A percentile compares a stretch with the other conserved stretches of the same genome.
phyloP scores from a whole-genome alignment of 352 stramenopile genomes.

The Thraustochytrium striatum region DNA sequence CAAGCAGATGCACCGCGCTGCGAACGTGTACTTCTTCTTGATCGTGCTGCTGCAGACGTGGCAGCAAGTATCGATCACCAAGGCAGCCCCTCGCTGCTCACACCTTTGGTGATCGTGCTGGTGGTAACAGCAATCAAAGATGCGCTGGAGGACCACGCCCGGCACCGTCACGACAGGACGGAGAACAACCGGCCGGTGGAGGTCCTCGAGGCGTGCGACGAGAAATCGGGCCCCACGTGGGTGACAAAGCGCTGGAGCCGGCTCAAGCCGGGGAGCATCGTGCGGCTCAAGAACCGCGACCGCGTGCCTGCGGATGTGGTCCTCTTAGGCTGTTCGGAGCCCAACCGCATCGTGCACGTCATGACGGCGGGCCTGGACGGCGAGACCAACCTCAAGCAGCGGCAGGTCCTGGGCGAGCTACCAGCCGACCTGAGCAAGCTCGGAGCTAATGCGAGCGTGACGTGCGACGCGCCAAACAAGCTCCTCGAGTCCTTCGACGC shows the following conservation, averaged over 20 bases:
- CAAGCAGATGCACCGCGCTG: conserved; percentile 58
- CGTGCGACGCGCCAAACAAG: conserved; percentile 76
- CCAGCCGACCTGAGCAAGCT: conserved; percentile 4
- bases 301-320: conserved; percentile 85
- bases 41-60: conserved; percentile 79
- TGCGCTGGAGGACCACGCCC: conserved; percentile 67
- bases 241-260: conserved; percentile 66
- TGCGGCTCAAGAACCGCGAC: conserved; percentile 77
- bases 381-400: conserved; percentile 86
- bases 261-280: conserved; percentile 68
- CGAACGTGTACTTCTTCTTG: conserved; percentile 88
- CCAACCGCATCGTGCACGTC: conserved; percentile 74
- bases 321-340: conserved; percentile 69
- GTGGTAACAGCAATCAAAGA: conserved; percentile 78
- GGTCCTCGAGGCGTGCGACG: background rate
- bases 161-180: conserved; percentile 58
- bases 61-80: conserved; percentile 80
- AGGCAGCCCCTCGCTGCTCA: conserved; percentile 73
- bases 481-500: conserved; percentile 57
- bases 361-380: conserved; percentile 88
- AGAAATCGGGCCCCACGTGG: conserved; percentile 46
- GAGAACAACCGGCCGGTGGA: conserved; percentile 47
- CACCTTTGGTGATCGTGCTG: conserved; percentile 81
- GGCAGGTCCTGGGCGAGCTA: conserved; percentile 28
- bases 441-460: conserved; percentile 56